Evolutionary conservation across 306 rosid species (phyloP).

Genomic region (Dicorynia guianensis): DNA sequence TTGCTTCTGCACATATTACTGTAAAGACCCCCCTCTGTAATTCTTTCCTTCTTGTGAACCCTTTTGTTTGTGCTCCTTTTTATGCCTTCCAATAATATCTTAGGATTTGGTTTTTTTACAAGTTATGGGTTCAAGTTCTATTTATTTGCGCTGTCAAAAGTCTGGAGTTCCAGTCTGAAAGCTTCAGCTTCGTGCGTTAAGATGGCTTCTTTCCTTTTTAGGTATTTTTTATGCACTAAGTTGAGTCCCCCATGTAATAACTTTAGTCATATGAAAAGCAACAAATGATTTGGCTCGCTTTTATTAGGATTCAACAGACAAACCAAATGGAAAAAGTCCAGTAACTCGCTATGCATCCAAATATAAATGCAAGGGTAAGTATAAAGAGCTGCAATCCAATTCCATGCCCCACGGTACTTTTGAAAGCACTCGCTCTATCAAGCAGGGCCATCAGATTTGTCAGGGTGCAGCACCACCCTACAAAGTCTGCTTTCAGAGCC

Average conservation of each 20-base stretch:
- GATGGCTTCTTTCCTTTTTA: too few species aligned
- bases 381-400: slow-evolving; percentile 18
- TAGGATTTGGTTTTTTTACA: too few species aligned
- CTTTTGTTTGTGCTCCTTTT: slow-evolving; percentile 6
- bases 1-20: slow-evolving; percentile 56
- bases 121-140: background rate
- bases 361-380: slow-evolving; percentile 1
- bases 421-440: background rate
- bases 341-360: background rate
- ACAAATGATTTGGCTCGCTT: too few species aligned
- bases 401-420: background rate
- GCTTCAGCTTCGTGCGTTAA: too few species aligned
- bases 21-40: slow-evolving; percentile 49
- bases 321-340: background rate
- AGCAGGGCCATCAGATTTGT: background rate
- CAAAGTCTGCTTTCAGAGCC: background rate
- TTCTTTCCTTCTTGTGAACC: background rate
- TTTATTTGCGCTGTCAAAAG: too few species aligned
- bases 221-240: too few species aligned
- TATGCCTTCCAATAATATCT: background rate
- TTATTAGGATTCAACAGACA: background rate
- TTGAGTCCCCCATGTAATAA: too few species aligned
- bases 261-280: too few species aligned
- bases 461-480: slow-evolving; percentile 29
- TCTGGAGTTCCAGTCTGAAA: too few species aligned